These are phyloP conservation scores for Hypholoma fasciculare DNA, from an alignment of 768 basidiomycete species.

Conservation along the genomic window DNA sequence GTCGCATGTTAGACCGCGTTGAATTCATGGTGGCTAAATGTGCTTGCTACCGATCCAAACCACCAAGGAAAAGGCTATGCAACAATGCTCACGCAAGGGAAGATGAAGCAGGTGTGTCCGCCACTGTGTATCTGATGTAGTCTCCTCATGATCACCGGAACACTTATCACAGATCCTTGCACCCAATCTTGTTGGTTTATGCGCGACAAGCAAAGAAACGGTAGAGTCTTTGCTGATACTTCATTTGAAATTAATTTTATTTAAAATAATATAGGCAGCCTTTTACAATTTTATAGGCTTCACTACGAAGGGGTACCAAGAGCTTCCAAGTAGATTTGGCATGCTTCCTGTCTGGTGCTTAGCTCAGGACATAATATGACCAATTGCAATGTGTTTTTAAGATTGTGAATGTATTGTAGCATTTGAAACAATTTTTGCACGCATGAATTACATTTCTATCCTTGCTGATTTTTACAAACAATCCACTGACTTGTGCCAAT, in stretches of 20 bases:
- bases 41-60: slow-evolving; percentile 2
- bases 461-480: too few species aligned
- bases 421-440: too few species aligned
- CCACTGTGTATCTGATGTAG: not conserved
- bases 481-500: too few species aligned
- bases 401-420: too few species aligned
- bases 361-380: not conserved
- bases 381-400: too few species aligned
- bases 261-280: not conserved
- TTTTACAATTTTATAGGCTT: not conserved
- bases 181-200: not conserved
- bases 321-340: not conserved
- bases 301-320: not conserved
- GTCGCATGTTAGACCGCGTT: not conserved
- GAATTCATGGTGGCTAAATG: slow-evolving; percentile 4
- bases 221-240: not conserved
- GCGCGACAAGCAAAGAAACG: slow-evolving; percentile 4
- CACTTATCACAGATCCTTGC: not conserved
- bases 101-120: not conserved
- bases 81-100: not conserved
- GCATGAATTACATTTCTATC: too few species aligned
- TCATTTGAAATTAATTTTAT: not conserved
- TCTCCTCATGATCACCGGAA: not conserved
- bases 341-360: not conserved
- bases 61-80: slow-evolving; percentile 1